Evolutionary conservation across 371 early-diverging fungal genomes (phyloP).

Genomic region (Mucor saturninus): DNA sequence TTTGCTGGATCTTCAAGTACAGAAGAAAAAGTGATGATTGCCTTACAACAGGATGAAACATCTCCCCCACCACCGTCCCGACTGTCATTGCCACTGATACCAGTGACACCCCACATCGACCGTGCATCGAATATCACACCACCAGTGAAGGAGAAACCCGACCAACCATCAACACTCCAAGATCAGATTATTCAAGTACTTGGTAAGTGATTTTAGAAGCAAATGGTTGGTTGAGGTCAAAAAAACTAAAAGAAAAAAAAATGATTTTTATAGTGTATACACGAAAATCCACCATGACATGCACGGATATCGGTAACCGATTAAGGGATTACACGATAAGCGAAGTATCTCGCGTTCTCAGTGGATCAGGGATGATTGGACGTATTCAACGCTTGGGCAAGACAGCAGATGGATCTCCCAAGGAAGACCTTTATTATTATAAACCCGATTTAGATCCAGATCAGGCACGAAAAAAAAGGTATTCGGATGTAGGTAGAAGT

Average conservation of each 20-base stretch:
- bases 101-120: neutral
- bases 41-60: neutral
- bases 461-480: slow-evolving; percentile 28
- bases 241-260: neutral
- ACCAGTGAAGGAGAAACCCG: neutral
- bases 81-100: neutral
- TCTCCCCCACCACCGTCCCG: too few relatives aligned
- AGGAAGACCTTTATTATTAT: slow-evolving; percentile 58
- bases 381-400: slow-evolving; percentile 55
- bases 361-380: slow-evolving; percentile 30
- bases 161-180: slow-evolving; percentile 6
- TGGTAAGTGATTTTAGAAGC: slow-evolving; percentile 13
- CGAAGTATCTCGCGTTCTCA: neutral
- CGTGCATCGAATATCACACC: neutral
- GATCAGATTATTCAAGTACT: slow-evolving; percentile 28
- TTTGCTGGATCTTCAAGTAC: slow-evolving; percentile 13
- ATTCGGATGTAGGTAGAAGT: slow-evolving; percentile 45
- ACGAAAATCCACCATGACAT: slow-evolving; percentile 35
- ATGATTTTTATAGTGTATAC: slow-evolving; percentile 17
- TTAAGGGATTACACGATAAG: neutral
- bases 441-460: slow-evolving; percentile 48
- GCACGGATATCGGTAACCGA: slow-evolving; percentile 13
- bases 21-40: slow-evolving; percentile 1
- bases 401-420: slow-evolving; percentile 58
- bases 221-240: neutral